These are phyloP conservation scores for Camelina sativa DNA, from an alignment of 345 rosid species.

Conservation along the genomic window DNA sequence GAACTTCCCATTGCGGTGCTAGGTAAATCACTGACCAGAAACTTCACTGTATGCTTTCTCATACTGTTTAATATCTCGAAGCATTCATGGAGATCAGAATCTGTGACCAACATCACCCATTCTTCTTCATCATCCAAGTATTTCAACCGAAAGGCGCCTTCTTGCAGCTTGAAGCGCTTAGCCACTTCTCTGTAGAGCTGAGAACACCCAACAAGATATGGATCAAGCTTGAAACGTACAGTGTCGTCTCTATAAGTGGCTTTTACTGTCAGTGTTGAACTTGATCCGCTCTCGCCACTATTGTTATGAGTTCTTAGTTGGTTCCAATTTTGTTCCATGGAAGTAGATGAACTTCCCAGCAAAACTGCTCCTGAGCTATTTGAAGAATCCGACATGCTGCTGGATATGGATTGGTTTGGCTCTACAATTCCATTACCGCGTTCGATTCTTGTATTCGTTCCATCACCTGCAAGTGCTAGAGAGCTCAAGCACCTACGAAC, in stretches of 20 bases:
- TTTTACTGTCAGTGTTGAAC: constrained; percentile 63
- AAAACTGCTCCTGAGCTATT: constrained; percentile 58
- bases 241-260: constrained; percentile 81
- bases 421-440: constrained; percentile 47
- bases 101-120: constrained; percentile 79
- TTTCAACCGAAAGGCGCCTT: constrained; percentile 74
- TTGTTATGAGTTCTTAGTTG: constrained; percentile 44
- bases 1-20: constrained; percentile 61
- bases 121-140: constrained; percentile 91
- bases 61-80: constrained; percentile 65
- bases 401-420: constrained; percentile 53
- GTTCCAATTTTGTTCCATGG: constrained; percentile 56
- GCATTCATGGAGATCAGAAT: constrained; percentile 86
- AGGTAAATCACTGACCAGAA: constrained; percentile 64
- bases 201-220: constrained; percentile 57
- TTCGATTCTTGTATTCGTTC: constrained; percentile 47
- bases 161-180: constrained; percentile 71
- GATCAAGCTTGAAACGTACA: constrained; percentile 78
- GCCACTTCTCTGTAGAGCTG: constrained; percentile 79
- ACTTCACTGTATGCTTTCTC: constrained; percentile 66
- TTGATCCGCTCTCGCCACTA: constrained; percentile 49
- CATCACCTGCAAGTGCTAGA: constrained; percentile 49
- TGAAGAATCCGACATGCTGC: constrained; percentile 75
- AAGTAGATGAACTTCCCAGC: constrained; percentile 59
- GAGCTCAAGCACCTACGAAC: constrained; percentile 49